Base-by-base conservation (phyloP, 768 basidiomycete genomes). In the Termitomyces sp. region DNA sequence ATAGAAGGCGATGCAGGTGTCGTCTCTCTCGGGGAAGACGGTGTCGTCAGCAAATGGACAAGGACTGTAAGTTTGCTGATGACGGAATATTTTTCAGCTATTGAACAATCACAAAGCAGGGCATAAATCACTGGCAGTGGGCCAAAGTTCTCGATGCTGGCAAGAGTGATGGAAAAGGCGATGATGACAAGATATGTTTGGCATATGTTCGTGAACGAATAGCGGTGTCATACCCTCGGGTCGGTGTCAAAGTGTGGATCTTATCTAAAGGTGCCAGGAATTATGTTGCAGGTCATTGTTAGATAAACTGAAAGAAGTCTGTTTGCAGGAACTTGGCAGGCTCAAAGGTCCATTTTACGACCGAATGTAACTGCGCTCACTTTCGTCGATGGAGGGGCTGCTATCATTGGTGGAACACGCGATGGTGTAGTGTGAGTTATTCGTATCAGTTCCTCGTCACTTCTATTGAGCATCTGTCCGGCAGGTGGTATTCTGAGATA, bases 401-500 rank as follows among this genome's bases (percentile, higher is more conserved):
- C 82, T 48, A 70, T 89, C 46, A 71, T 89, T 24, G 87, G 88
- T 0, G 88, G 86, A 2, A 88, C 88, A 29, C 78, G 76, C 53
- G 87, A 89, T 62, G 87, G 87, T 12, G 82, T 84, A 20, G 63
- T 89, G 87, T 88, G 68, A 56, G 84, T 29, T 39, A 82, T 29
- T 39, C 24, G 12, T 31, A 41, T 9, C 44, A 46, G 44, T 26
- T 54, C 29, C 29, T 46, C 29, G 42, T 37, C 46, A 4, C 5
- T 10, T 49, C 37, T n/a, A 57, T 51, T 57, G 36, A 55, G 16
- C 29, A 57, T 48, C 62, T 41, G 56, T 27, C 56, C 3, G 50
- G 37, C 31, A 87, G 86, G 59, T 88, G 87, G 87, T 79, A 84
- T 65, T 86, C 82, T 62, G 81, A 83, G 64, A 72, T 88, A 58